phyloP scores from a whole-genome alignment of 306 rosid species.

The Ceratonia siliqua region DNA sequence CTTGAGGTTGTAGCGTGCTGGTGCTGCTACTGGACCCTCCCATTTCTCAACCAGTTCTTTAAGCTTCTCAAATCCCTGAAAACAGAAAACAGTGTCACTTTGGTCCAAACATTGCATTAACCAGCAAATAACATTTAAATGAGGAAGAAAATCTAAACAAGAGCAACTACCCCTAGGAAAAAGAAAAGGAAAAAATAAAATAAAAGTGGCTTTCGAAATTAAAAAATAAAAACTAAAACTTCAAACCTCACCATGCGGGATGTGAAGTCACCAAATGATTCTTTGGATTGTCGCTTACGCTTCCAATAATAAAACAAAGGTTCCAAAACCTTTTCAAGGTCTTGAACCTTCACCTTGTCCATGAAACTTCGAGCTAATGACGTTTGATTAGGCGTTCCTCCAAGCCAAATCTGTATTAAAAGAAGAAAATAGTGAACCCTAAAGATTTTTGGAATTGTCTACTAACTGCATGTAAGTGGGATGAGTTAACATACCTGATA shows the following conservation, averaged over 20 bases:
- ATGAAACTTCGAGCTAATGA: slow-evolving; percentile 76
- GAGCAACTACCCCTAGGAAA: background rate
- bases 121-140: background rate
- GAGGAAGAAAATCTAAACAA: slow-evolving; percentile 1
- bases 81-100: slow-evolving; percentile 38
- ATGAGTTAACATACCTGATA: slow-evolving; percentile 71
- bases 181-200: background rate
- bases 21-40: slow-evolving; percentile 73
- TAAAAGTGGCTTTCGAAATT: background rate
- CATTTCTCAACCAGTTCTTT: slow-evolving; percentile 75
- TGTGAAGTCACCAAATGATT: slow-evolving; percentile 87
- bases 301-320: slow-evolving; percentile 92
- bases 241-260: slow-evolving; percentile 66
- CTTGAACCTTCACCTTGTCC: slow-evolving; percentile 91
- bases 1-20: slow-evolving; percentile 73
- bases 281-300: slow-evolving; percentile 83
- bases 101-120: slow-evolving; percentile 21
- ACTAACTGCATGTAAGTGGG: background rate
- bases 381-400: slow-evolving; percentile 82
- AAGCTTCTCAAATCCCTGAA: slow-evolving; percentile 88
- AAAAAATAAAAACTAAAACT: slow-evolving; percentile 10
- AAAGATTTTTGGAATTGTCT: slow-evolving; percentile 5
- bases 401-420: slow-evolving; percentile 82
- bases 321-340: slow-evolving; percentile 89
- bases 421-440: background rate